Conservation (phyloP, 208 protist genomes). For the Wallacemonas sp. region DNA sequence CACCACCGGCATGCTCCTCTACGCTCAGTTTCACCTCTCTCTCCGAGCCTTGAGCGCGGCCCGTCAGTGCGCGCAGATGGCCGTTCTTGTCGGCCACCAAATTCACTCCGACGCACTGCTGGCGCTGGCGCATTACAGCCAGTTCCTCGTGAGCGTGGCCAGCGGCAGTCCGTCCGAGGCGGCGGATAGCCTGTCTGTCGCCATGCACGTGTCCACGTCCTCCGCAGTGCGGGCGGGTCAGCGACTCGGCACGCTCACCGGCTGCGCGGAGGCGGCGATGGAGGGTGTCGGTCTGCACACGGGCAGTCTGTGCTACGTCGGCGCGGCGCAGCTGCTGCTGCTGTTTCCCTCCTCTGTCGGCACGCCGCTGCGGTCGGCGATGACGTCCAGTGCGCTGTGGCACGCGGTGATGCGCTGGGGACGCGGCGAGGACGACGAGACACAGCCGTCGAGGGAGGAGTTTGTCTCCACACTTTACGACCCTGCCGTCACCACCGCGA, state of each 20-base stretch:
- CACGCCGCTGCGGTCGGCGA: conserved; percentile 52
- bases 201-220: conserved; percentile 56
- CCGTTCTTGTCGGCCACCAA: conserved; percentile 76
- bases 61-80: conserved; percentile 60
- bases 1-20: conserved; percentile 79
- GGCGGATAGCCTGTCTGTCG: conserved; percentile 78
- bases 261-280: not conserved
- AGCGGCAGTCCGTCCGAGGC: conserved; percentile 56
- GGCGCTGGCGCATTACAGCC: conserved; percentile 75
- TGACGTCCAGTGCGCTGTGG: conserved; percentile 17
- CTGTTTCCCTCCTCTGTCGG: conserved; percentile 64
- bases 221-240: not conserved
- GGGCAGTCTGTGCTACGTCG: conserved; percentile 52
- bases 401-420: not conserved
- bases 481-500: conserved; percentile 14
- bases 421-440: not conserved
- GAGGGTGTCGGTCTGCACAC: conserved; percentile 22
- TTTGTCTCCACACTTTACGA: not conserved
- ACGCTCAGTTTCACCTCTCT: conserved; percentile 71
- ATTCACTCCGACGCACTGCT: conserved; percentile 64
- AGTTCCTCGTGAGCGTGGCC: conserved; percentile 56
- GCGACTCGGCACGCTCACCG: not conserved
- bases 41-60: conserved; percentile 57
- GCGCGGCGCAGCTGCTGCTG: conserved; percentile 66
- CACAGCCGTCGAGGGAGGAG: not conserved